Conservation (phyloP, 805 yeast genomes). For the Lachancea nothofagi region DNA sequence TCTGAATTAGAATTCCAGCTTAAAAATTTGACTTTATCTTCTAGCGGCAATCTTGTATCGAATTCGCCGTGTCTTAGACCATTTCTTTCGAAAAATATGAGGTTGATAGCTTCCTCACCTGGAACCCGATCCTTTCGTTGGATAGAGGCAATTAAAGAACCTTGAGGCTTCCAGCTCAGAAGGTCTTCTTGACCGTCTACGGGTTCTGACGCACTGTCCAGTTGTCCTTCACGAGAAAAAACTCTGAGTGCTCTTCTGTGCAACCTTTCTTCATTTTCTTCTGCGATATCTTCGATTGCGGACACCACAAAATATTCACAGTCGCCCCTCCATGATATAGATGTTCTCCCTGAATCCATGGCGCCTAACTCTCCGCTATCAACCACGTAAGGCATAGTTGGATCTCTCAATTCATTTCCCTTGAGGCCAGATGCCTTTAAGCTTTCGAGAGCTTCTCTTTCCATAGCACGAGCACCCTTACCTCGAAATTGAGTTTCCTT, state of each 20-base stretch:
- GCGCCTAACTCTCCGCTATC: constrained; percentile 62
- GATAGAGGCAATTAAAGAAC: constrained; percentile 76
- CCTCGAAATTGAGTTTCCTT: constrained; percentile 96
- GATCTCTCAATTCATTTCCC: constrained; percentile 71
- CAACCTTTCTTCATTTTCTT: constrained; percentile 24
- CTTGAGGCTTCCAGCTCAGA: constrained; percentile 87
- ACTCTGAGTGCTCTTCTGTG: constrained; percentile 77
- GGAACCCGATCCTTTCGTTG: constrained; percentile 46
- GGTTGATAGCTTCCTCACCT: constrained; percentile 36
- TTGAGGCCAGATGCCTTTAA: constrained; percentile 55
- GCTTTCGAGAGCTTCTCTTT: constrained; percentile 51
- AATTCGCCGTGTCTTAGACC: constrained; percentile 91
- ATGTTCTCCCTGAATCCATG: constrained; percentile 44
- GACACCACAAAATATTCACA: constrained; percentile 75
- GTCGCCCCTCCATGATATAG: constrained; percentile 93
- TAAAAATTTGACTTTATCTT: constrained; percentile 44
- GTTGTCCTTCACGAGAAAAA: constrained; percentile 68
- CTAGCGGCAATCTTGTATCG: constrained; percentile 53
- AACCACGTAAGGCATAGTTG: constrained; percentile 71
- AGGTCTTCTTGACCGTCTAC: constrained; percentile 72
- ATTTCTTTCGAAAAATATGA: constrained; percentile 86
- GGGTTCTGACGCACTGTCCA: constrained; percentile 84
- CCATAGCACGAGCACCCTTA: constrained; percentile 76
- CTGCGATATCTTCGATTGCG: constrained; percentile 47
- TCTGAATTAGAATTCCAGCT: constrained; percentile 83